These are phyloP conservation scores for Circinella minor DNA, from an alignment of 371 early-diverging fungal genomes.

Conservation along the genomic window DNA sequence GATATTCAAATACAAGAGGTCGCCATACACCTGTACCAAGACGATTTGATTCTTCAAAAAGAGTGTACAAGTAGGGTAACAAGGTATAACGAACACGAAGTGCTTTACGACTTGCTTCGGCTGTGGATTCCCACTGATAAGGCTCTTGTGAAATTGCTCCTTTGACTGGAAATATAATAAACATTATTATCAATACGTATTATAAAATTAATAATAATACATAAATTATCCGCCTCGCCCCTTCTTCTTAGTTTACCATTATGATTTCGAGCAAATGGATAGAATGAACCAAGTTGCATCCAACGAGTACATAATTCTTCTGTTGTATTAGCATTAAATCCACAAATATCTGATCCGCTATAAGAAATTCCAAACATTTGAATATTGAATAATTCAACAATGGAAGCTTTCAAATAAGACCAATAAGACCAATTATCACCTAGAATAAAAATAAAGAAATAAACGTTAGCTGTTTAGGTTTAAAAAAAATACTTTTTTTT, in stretches of 20 bases:
- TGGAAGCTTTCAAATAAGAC: conserved; percentile 56
- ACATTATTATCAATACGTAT: not conserved
- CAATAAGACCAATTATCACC: conserved; percentile 65
- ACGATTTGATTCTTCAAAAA: conserved; percentile 60
- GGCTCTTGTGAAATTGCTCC: conserved; percentile 59
- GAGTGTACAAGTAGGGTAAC: conserved; percentile 71
- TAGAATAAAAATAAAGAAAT: conserved; percentile 4
- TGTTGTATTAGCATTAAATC: conserved; percentile 64
- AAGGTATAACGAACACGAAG: conserved; percentile 65
- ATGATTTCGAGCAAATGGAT: conserved; percentile 80
- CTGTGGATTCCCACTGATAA: conserved; percentile 52
- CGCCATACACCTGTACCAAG: conserved; percentile 51
- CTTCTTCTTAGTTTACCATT: conserved; percentile 29
- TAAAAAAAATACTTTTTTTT: no score
- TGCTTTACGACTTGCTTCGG: conserved; percentile 55
- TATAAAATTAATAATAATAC: not conserved
- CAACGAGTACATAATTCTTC: conserved; percentile 70
- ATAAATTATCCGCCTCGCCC: no score
- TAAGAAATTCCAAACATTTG: conserved; percentile 72
- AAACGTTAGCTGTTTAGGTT: no score
- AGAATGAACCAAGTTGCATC: conserved; percentile 77
- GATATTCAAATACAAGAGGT: conserved; percentile 47
- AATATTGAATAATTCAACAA: conserved; percentile 66
- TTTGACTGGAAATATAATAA: conserved; percentile 22
- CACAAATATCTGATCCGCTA: conserved; percentile 75